Evolutionary conservation across 305 asterid species (phyloP), one percentile per base, ranked within the genome.

Genomic region (Lippia alba): DNA sequence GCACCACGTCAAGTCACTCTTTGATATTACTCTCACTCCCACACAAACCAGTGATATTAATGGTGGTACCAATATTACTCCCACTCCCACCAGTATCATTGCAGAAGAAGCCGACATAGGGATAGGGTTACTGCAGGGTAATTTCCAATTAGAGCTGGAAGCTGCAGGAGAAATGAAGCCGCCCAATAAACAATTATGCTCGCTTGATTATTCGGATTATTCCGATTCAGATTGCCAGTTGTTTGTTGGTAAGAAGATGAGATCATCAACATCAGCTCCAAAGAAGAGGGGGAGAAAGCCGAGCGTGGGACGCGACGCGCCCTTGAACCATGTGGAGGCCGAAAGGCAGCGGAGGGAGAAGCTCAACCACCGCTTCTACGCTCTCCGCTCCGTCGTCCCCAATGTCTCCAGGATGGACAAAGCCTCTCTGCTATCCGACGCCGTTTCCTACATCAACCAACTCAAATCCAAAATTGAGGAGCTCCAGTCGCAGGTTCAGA

Each of bases 361-460:
- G 81, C 83, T 87, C 24, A 87, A 87, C 78, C 79, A 79, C 81
- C 80, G 89, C 0, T 87, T 87, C 80, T 87, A 83, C 80, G 86
- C 91, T 8, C 86, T 87, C n/a, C 87, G 94, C 0, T 83, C 86
- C 9, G 94, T 85, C 9, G 94, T 87, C 0, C 94, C 94, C 0
- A 85, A 85, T 70, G 94, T 87, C n/a, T 87, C 94, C 0, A 54
- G 90, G 69, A 85, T 87, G 94, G 87, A 87, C 79, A 87, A 87
- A 66, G 91, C 94, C 0, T 87, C 94, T 3, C 81, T 87, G 0
- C 69, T 87, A 8, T 85, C 85, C 2, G 94, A 87, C 40, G 91
- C 94, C 4, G 94, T 87, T 6, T 79, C 91, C 0, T 87, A 83
- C 80, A 87, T 87, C 59, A 79, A 85, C 36, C 88, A 87, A 48